Conservation (phyloP, 495 filamentous ascomycete genomes). For the Cenococcum geophilum region DNA sequence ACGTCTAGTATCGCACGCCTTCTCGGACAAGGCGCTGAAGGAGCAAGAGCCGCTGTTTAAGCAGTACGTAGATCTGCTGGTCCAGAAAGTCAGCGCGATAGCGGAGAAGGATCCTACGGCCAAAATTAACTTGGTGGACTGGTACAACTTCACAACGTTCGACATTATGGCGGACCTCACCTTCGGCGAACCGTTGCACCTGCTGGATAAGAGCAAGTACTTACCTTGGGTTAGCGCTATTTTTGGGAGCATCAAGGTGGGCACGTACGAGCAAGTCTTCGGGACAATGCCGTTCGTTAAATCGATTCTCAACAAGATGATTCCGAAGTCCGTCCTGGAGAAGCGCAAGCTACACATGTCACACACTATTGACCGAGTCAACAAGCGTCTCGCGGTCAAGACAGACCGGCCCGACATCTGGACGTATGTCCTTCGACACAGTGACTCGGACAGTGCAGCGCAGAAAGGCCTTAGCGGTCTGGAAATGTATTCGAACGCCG, state of each 20-base stretch:
- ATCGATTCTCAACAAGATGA: constrained; percentile 3
- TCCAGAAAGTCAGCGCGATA: constrained; percentile 24
- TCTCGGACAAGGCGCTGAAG: constrained; percentile 29
- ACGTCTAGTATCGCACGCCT: constrained; percentile 27
- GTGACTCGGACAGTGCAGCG: constrained; percentile 3
- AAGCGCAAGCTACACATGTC: constrained; percentile 12
- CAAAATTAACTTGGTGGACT: constrained; percentile 27
- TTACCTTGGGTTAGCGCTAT: constrained; percentile 18
- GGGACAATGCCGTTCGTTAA: constrained; percentile 8
- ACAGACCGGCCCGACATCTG: constrained; percentile 14
- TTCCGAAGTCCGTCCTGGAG: constrained; percentile 17
- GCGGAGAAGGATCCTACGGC: neutral
- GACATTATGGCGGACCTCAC: constrained; percentile 25
- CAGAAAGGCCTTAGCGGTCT: constrained; percentile 14
- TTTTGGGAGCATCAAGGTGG: constrained; percentile 12
- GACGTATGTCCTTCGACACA: constrained; percentile 12
- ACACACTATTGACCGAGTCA: constrained; percentile 8
- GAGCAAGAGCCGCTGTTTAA: constrained; percentile 28
- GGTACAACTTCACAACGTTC: constrained; percentile 35
- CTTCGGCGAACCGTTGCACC: constrained; percentile 17
- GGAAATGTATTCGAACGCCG: constrained; percentile 25
- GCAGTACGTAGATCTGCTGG: constrained; percentile 34
- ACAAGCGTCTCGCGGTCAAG: constrained; percentile 3
- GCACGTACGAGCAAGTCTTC: neutral
- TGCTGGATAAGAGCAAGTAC: constrained; percentile 13